Base-by-base conservation (phyloP, 2,329 filamentous ascomycete species). In the Claviceps humidiphila region DNA sequence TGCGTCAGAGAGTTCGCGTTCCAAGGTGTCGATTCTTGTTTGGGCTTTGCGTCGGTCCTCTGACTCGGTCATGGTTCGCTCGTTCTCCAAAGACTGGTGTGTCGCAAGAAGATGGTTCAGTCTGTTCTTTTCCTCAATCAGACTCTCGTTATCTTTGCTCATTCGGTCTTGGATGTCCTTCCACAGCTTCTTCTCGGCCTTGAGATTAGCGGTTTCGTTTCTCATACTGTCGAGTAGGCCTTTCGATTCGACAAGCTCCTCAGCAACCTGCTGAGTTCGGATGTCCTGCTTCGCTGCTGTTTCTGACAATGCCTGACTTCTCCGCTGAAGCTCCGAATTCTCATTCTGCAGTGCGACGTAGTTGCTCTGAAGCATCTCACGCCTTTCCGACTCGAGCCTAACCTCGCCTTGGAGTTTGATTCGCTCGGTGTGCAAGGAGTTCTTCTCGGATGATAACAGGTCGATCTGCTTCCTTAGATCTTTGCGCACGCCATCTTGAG, bases 181-280 rank as follows among this genome's bases (percentile, higher is more conserved):
- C 86, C 87, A 95, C 9, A 98, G 75, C 40, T 89, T 86, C 70
- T 95, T 95, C 68, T 97, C 91, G 0, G 91, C 90, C 66, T 95
- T 95, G 38, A 96, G 78, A 62, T 97, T 96, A 16, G 89, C 84
- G 51, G 84, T 89, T 65, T 98, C 93, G 58, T 89, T 89, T 50
- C 89, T 85, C 67, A 96, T 79, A 62, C 89, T 90, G 62, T 98
- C 91, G 3, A 87, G 74, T 50, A 91, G 71, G 37, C 85, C 85
- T 64, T 84, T 85, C 5, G 86, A 83, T 65, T 96, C 93, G 9
- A 97, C 82, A 5, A 97, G 77, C 60, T 98, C 91, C 67, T 97
- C 91, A 0, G 89, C 89, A 30, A 91, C 86, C 67, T 96, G 89
- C 61, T 96, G 89, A 2, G 87, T 93, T 44, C 83, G 84, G 46